Conservation (phyloP, 495 filamentous ascomycete genomes). For the Penicillium egyptiacum region DNA sequence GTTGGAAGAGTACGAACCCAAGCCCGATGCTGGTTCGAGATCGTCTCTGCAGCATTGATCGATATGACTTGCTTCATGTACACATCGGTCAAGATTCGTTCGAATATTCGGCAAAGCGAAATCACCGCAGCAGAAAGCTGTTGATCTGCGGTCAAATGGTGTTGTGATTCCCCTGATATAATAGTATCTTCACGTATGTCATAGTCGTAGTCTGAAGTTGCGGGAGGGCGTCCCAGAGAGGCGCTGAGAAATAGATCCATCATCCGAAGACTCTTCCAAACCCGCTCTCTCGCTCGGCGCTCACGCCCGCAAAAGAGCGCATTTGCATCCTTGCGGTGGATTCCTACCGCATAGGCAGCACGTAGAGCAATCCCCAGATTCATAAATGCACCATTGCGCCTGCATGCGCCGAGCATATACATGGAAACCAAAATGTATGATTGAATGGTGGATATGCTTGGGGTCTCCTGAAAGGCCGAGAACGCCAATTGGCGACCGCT, state of each 20-base stretch:
- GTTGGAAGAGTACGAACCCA: conserved; percentile 41
- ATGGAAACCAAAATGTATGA: conserved; percentile 58
- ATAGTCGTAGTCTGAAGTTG: conserved; percentile 58
- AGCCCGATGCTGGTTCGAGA: conserved; percentile 56
- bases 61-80: conserved; percentile 71
- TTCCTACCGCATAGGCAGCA: conserved; percentile 59
- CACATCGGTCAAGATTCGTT: conserved; percentile 63
- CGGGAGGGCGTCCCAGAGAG: conserved; percentile 59
- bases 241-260: conserved; percentile 61
- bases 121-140: conserved; percentile 40
- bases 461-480: conserved; percentile 54
- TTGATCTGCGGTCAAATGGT: conserved; percentile 28
- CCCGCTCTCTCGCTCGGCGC: conserved; percentile 52
- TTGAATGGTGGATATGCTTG: conserved; percentile 58
- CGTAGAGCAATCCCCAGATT: conserved; percentile 53
- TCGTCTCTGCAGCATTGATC: conserved; percentile 62
- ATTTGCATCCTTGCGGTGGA: conserved; percentile 63
- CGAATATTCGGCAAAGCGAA: conserved; percentile 60
- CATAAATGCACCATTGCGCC: conserved; percentile 62
- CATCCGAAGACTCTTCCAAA: conserved; percentile 63
- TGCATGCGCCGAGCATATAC: conserved; percentile 61
- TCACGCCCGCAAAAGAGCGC: conserved; percentile 52
- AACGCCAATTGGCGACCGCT: conserved; percentile 57
- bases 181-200: conserved; percentile 44
- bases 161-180: conserved; percentile 21